Base-by-base conservation (phyloP, 352 stramenopile species). In the Phytophthora niederhauseri region DNA sequence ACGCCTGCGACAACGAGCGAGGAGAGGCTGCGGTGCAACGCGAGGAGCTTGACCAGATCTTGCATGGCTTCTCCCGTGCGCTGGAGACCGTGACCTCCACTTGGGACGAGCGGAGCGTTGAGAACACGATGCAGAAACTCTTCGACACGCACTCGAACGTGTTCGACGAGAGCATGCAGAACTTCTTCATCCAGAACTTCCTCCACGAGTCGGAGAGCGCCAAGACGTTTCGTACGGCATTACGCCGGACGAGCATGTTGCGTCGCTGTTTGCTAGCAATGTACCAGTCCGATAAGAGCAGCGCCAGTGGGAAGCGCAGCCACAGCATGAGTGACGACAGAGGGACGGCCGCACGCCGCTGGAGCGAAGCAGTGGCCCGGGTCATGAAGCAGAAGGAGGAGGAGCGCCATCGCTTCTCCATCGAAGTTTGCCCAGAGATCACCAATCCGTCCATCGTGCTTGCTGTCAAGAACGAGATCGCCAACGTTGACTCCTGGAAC, bases 131-230 rank as follows among this genome's bases (percentile, higher is more conserved):
- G 74, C 74, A 93, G 65, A 82, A 81, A 52, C 76, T 92, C 8
- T 95, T 93, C 54, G 68, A 85, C 34, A 90, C 85, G 22, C 86
- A 95, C 74, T 78, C 82, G 28, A 87, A 95, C 51, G 85, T 95
- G 19, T 95, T 95, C 72, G 87, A 95, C 49, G 87, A 95, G 53
- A 89, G 75, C 65, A 89, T 95, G 71, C 87, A 93, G 45, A 87
- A 89, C 53, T 95, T 92, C 60, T 92, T 95, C 72, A 91, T 93
- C 71, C 87, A 93, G 68, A 93, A 95, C 71, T 95, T 90, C 62
- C 82, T 93, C 61, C 85, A 92, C 61, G 85, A 92, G 76, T 87
- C 78, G 11, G 85, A 92, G 54, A 89, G 75, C 46, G 80, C 74
- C 48, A 92, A 90, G 70, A 90, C 73, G 5, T 91, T 93, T 41